Evolutionary conservation across 352 stramenopile species (phyloP), one percentile per base, ranked within the genome.

Genomic region (Phytophthora pinifolia): DNA sequence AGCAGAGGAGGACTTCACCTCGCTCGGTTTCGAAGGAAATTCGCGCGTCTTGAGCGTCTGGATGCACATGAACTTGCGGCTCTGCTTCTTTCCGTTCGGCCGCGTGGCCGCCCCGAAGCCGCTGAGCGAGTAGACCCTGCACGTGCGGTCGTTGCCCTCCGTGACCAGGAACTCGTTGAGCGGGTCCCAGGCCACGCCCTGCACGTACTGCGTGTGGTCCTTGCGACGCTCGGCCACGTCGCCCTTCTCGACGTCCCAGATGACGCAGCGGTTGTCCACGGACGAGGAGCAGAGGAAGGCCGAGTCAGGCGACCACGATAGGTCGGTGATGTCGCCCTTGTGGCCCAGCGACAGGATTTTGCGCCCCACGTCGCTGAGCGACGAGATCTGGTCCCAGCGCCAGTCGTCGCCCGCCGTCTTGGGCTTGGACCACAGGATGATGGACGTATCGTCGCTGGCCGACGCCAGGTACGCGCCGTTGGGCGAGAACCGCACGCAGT

Each of bases 131-230:
- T 97, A 98, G n/a, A 98, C 82, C 43, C 92, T 83, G 12, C 97
- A 96, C 18, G 89, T 97, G 20, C 95, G 86, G 77, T 99, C 96
- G 58, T 96, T 97, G 38, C 92, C 90, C 62, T 97, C 88, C 30
- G 92, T 98, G 3, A 96, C 89, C 32, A 98, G 70, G 44, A 96
- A 98, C 34, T 98, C 86, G 17, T 92, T 96, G 10, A 97, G 84
- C 8, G 96, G 96, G 70, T 99, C 96, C 76, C 93, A 98, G 2
- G 89, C 77, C n/a, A 97, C 94, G 34, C 96, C 96, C 70, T 98
- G 96, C 39, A 98, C 93, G 70, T 97, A 99, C 63, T 98, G 88
- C 35, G 78, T 95, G 67, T 99, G 96, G 68, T 99, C 95, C 45
- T 91, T 83, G 73, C 89, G 65, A 29, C 73, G 67, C 73, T 94